These are phyloP conservation scores for Vitis labrusca DNA, from an alignment of 164 flowering plant species.

Conservation along the genomic window DNA sequence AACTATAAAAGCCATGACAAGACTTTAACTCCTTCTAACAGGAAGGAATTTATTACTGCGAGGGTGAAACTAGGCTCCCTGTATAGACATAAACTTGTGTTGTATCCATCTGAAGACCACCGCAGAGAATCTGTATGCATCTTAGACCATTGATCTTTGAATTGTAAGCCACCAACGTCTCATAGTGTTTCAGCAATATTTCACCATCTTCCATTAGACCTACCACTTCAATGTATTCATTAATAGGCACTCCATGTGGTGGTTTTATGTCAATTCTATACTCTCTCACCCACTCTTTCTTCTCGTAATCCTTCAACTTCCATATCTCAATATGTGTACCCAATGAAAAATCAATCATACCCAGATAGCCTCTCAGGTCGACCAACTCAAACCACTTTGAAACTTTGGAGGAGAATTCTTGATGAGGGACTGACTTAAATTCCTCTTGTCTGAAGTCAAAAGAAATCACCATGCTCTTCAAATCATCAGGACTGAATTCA, in stretches of 20 bases:
- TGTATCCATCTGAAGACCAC: too few relatives aligned
- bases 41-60: too few relatives aligned
- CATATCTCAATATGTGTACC: conserved; percentile 11
- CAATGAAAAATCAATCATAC: conserved; percentile 2
- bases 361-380: conserved; percentile 4
- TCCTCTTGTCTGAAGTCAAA: conserved; percentile 6
- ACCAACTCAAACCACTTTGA: not conserved
- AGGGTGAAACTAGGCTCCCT: too few relatives aligned
- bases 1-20: too few relatives aligned
- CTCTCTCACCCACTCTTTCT: conserved; percentile 4
- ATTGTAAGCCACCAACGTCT: conserved; percentile 2
- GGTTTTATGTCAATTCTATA: not conserved
- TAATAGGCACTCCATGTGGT: not conserved
- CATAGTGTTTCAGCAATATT: not conserved
- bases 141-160: conserved; percentile 4
- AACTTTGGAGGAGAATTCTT: not conserved
- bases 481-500: not conserved
- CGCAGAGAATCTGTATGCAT: not conserved
- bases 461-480: not conserved
- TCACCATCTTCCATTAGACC: conserved; percentile 6
- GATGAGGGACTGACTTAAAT: not conserved
- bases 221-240: not conserved
- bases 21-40: too few relatives aligned
- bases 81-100: too few relatives aligned
- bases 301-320: conserved; percentile 11